Evolutionary conservation across 495 filamentous ascomycete genomes (phyloP), one percentile per base, ranked within the genome.

Genomic region (Annulohypoxylon moriforme): DNA sequence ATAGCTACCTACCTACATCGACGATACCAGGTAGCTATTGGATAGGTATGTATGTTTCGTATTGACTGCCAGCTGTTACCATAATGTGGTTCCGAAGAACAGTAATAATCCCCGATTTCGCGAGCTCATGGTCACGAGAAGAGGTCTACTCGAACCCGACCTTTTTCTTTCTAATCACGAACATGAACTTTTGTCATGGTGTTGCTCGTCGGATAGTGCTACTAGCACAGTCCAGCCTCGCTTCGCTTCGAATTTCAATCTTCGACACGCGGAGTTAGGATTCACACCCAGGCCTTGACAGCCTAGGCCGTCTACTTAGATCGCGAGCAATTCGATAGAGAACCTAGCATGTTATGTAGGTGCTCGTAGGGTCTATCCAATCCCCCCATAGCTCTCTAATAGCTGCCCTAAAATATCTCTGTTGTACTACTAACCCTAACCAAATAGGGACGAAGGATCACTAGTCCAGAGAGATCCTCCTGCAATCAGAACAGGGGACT

Each of bases 391-490:
- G 8, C 4, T 29, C 16, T 49, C 20, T 36, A 58, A 36, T 20
- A 47, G 31, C 29, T 38, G 27, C 53, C 53, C 57, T 62, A 44
- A 53, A 60, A 72, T 16, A 60, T 68, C 13, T 53, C 53, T 52
- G 52, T n/a, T 49, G 53, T 64, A 60, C 38, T 42, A 60, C 42
- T 22, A 44, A 25, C 2, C 52, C 55, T 42, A 24, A 40, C 31
- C 60, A 18, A 46, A 50, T 47, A 25, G 34, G 25, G 53, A 29
- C 20, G 50, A 46, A 33, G 31, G 71, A 69, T 66, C 71, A 31
- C 56, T 36, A 46, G 22, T 46, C 20, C 52, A 55, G 34, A 34
- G 42, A 64, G 62, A 71, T 71, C 57, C 40, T 61, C 42, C 47
- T n/a, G 42, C 24, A 58, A 49, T 64, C 36, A 53, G 25, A 64